Percentiles rank a stretch among this genome's conserved stretches.
phyloP scores from a whole-genome alignment of 83 land plant genomes.

The Picea mariana region DNA sequence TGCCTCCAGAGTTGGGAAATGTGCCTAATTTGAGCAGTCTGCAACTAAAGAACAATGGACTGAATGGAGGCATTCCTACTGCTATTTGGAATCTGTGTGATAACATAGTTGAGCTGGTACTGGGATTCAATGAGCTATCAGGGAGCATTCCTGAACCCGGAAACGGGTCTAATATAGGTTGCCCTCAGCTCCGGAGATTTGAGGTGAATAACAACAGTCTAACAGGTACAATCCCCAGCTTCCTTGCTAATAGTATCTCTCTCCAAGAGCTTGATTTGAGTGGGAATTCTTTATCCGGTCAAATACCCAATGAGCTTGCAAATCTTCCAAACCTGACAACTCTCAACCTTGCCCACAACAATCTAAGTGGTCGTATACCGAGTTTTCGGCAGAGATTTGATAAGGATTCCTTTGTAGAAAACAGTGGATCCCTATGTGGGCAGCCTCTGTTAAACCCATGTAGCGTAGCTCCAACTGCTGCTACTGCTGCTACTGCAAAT shows the following conservation, averaged over 20 bases:
- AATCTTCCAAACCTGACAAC: slow-evolving; percentile 7
- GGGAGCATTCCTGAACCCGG: slow-evolving; percentile 11
- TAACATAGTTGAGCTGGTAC: background rate
- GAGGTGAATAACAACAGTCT: slow-evolving; percentile 15
- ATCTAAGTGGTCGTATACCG: slow-evolving; percentile 16
- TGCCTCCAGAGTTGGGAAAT: slow-evolving; percentile 13
- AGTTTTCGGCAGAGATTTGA: slow-evolving; percentile 16
- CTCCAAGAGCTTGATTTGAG: slow-evolving; percentile 18
- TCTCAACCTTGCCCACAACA: slow-evolving; percentile 16
- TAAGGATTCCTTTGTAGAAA: slow-evolving; percentile 7
- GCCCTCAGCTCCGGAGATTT: slow-evolving; percentile 7
- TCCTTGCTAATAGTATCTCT: background rate
- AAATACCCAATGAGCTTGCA: slow-evolving; percentile 17
- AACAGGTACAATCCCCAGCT: slow-evolving; percentile 12
- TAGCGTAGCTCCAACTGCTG: background rate
- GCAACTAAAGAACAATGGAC: slow-evolving; percentile 13
- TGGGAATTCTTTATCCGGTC: slow-evolving; percentile 12
- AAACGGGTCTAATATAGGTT: background rate
- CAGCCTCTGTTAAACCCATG: slow-evolving; percentile 16
- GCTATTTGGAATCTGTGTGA: slow-evolving; percentile 14
- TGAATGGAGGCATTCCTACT: slow-evolving; percentile 13
- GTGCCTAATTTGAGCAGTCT: slow-evolving; percentile 13
- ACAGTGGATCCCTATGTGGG: slow-evolving; percentile 20
- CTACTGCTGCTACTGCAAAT: slow-evolving; percentile 12
- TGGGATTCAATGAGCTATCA: slow-evolving; percentile 17